phyloP scores from a whole-genome alignment of 805 yeast genomes.

The Komagataella pastoris region DNA sequence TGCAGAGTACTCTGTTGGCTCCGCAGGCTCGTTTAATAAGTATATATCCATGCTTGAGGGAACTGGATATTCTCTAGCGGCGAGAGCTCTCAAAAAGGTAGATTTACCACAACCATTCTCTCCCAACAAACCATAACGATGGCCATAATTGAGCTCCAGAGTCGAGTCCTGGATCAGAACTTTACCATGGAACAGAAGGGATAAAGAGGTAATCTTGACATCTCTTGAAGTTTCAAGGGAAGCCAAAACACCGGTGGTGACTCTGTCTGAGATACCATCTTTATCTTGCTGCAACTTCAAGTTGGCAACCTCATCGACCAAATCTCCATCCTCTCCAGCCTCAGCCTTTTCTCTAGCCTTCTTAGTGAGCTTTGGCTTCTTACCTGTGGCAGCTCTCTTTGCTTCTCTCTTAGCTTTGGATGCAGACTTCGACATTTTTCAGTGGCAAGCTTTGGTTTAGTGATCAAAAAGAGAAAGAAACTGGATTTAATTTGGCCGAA shows the following conservation, averaged over 20 bases:
- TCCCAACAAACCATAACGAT: conserved; percentile 95
- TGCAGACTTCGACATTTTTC: conserved; percentile 50
- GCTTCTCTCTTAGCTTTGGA: conserved; percentile 98
- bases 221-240: conserved; percentile 87
- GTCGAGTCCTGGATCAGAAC: conserved; percentile 87
- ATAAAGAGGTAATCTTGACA: conserved; percentile 80
- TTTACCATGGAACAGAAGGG: conserved; percentile 94
- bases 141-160: conserved; percentile 90
- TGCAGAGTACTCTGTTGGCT: conserved; percentile 82
- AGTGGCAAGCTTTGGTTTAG: background rate
- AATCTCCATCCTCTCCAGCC: conserved; percentile 22
- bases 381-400: conserved; percentile 80
- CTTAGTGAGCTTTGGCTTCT: conserved; percentile 51
- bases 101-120: conserved; percentile 99
- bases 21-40: conserved; percentile 95
- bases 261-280: conserved; percentile 93
- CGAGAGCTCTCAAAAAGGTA: conserved; percentile 83
- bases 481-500: background rate
- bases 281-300: conserved; percentile 89
- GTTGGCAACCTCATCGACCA: conserved; percentile 68
- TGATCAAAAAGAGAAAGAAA: background rate
- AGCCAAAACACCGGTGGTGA: conserved; percentile 91
- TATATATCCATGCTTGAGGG: conserved; percentile 89
- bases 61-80: conserved; percentile 92
- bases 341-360: conserved; percentile 45